Evolutionary conservation across 306 rosid genomes (phyloP).

Genomic region (Comarum palustre): DNA sequence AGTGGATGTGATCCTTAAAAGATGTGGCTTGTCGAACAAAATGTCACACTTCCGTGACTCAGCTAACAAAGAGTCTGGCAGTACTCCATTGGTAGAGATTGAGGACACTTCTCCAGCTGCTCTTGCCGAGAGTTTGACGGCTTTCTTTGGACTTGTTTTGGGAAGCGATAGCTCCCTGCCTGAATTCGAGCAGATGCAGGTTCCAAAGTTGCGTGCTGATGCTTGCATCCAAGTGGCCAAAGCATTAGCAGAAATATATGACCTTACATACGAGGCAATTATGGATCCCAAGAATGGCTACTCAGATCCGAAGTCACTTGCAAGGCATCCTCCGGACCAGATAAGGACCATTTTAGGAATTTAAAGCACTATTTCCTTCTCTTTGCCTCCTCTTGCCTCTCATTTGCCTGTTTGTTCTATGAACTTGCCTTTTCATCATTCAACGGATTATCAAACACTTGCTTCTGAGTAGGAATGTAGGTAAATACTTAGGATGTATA

Average conservation of each 20-base stretch:
- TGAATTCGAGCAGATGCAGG: constrained; percentile 93
- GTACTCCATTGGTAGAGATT: constrained; percentile 66
- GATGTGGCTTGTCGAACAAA: constrained; percentile 72
- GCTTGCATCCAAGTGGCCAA: constrained; percentile 77
- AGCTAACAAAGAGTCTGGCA: constrained; percentile 33
- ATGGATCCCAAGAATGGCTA: constrained; percentile 86
- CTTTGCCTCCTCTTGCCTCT: constrained; percentile 13
- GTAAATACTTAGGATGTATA: neutral
- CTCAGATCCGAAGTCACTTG: constrained; percentile 80
- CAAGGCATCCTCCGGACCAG: constrained; percentile 98
- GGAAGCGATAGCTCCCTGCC: constrained; percentile 86
- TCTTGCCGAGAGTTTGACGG: constrained; percentile 71
- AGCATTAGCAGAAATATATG: constrained; percentile 74
- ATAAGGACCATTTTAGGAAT: constrained; percentile 95
- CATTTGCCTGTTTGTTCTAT: neutral
- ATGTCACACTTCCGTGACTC: constrained; percentile 56
- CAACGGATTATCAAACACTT: neutral
- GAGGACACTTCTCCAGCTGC: constrained; percentile 62
- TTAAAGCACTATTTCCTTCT: constrained; percentile 33
- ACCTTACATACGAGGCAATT: constrained; percentile 68
- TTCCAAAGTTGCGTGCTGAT: constrained; percentile 83
- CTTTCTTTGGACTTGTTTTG: constrained; percentile 79
- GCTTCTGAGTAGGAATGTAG: neutral
- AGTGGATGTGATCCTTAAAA: constrained; percentile 64
- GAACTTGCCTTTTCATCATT: neutral